Evolutionary conservation across 306 rosid genomes (phyloP).

Genomic region (Prunus mira): DNA sequence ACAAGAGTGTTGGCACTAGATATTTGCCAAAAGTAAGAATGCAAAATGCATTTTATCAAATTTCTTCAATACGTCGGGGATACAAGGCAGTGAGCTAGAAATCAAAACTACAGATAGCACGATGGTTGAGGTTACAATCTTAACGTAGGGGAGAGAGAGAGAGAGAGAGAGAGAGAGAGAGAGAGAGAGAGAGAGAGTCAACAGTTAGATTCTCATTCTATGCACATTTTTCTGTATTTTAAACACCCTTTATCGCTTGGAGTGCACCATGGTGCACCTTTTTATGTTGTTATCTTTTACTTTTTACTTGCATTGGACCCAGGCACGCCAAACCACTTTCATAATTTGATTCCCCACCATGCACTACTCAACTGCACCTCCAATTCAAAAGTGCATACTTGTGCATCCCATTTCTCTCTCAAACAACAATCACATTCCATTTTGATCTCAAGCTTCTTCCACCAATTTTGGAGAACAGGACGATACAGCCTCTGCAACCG

Average conservation of each 20-base stretch:
- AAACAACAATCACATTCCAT: not conserved
- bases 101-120: not conserved
- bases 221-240: constrained; percentile 21
- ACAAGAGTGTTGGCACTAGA: not conserved
- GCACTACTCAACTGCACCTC: constrained; percentile 13
- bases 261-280: constrained; percentile 33
- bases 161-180: not conserved
- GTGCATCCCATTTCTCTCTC: constrained; percentile 17
- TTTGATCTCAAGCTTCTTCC: constrained; percentile 50
- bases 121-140: not conserved
- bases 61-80: not conserved
- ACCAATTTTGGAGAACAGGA: constrained; percentile 63
- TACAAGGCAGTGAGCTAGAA: not conserved
- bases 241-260: constrained; percentile 1
- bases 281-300: constrained; percentile 6
- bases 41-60: not conserved
- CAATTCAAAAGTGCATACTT: not conserved
- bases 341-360: constrained; percentile 19
- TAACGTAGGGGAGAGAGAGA: no score
- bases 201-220: constrained; percentile 9
- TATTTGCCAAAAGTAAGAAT: not conserved
- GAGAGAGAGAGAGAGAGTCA: not conserved
- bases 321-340: not conserved
- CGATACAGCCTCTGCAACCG: constrained; percentile 79
- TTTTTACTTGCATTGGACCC: constrained; percentile 20